Base-by-base conservation (phyloP, 2,329 filamentous ascomycete species). In the Verticillium longisporum region DNA sequence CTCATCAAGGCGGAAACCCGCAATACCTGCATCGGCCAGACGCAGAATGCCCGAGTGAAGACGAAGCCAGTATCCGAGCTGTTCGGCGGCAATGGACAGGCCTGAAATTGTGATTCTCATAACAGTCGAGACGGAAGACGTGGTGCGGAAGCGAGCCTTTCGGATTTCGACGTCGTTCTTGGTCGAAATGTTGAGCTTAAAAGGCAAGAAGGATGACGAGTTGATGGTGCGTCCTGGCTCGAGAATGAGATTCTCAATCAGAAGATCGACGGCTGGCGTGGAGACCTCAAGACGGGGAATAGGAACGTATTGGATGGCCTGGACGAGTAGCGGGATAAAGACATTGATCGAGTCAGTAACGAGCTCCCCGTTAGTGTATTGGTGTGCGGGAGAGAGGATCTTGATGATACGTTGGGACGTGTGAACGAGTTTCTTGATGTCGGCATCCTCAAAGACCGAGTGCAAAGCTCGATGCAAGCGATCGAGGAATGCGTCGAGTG, bases 221-320 rank as follows among this genome's bases (percentile, higher is more conserved):
- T 97, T 94, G 68, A 96, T 82, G 0, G 92, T 96, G 61, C 82
- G 82, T 6, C 94, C 94, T 0, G 94, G 94, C 70, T 97, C 91
- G 36, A 98, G 81, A 62, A 98, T 89, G 36, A 98, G 80, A 65
- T 96, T 97, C 71, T 98, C 94, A 2, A 98, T 78, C 1, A 98
- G 78, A 5, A 98, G 83, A 68, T 97, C 93, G 60, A 96, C 81
- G 37, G 90, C 87, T 0, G 92, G 93, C 3, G 88, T 89, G 0
- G 91, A 89, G 5, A 97, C 80, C 73, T 97, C 94, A n/a, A 97
- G 75, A 4, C 94, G 88, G 0, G 93, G 93, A 59, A 98, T 95
- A 0, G 94, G 94, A 4, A 98, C 78, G 74, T 92, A 92, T 71
- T 97, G 92, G 36, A 98, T 81, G 2, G 86, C 85, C 66, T 91